phyloP scores from a whole-genome alignment of 1,284 basidiomycete species.

The Chondrostereum purpureum region DNA sequence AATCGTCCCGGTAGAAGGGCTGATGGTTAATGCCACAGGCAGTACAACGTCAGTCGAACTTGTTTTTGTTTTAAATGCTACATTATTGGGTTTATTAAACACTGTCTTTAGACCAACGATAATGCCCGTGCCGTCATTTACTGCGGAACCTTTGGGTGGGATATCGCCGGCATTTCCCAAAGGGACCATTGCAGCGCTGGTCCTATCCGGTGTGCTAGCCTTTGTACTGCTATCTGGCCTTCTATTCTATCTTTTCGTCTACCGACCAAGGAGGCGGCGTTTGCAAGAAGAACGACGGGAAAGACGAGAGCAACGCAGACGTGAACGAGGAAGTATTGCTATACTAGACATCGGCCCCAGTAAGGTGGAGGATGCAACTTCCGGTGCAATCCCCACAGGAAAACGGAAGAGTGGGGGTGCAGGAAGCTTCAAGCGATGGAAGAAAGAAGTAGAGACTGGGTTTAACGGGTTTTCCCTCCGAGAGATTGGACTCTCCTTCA shows the following conservation, averaged over 20 bases:
- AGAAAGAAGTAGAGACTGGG: constrained; percentile 27
- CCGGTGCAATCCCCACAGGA: constrained; percentile 2
- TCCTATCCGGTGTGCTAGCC: constrained; percentile 46
- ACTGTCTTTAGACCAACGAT: too few relatives aligned
- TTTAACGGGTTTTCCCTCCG: constrained; percentile 21
- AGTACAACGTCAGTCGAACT: constrained; percentile 27
- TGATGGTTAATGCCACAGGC: constrained; percentile 23
- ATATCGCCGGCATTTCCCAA: constrained; percentile 25
- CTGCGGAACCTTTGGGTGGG: too few relatives aligned
- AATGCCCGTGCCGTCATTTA: too few relatives aligned
- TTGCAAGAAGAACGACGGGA: constrained; percentile 17
- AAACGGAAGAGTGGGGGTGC: constrained; percentile 17
- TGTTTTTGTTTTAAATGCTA: too few relatives aligned
- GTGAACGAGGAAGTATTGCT: constrained; percentile 13
- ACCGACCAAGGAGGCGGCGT: constrained; percentile 36
- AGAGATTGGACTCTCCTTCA: constrained; percentile 31
- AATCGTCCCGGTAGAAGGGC: constrained; percentile 28
- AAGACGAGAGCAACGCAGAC: constrained; percentile 14
- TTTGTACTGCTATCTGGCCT: constrained; percentile 36
- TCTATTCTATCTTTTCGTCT: constrained; percentile 35
- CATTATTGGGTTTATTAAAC: too few relatives aligned
- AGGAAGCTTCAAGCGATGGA: constrained; percentile 35
- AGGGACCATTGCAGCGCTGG: constrained; percentile 60
- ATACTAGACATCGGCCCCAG: constrained; percentile 19
- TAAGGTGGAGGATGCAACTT: constrained; percentile 7